Base-by-base conservation (phyloP, 306 rosid genomes). In the Malus domestica region DNA sequence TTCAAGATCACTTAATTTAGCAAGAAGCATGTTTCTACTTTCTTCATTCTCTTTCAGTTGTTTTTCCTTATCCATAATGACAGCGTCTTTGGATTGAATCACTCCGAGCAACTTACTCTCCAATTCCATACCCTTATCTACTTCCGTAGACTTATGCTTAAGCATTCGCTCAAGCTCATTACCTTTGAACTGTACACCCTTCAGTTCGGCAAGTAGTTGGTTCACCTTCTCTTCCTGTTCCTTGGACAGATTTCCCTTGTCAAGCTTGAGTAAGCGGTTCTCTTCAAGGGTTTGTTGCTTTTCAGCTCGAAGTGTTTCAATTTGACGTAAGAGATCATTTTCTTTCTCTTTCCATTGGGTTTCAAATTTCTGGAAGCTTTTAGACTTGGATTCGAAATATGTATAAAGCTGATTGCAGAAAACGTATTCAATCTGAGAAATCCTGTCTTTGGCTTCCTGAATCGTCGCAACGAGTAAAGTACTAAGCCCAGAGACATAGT, bases 391-490 rank as follows among this genome's bases (percentile, higher is more conserved):
- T 78, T 86, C 88, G 16, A 91, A 84, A 29, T 80, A 74, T 6
- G 97, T 96, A 67, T 80, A 92, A 27, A 95, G 81, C 78, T 89
- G 90, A 33, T 71, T 79, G 72, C 97, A 92, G 88, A 95, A 95
- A 38, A 95, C 82, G 76, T 89, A 79, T 77, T 95, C 98, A 38
- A 95, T 85, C 78, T 95, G 97, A 2, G 91, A 83, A 68, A 92
- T 87, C 52, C 89, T 81, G 74, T 95, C 93, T 59, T 83, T 95
- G 58, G 93, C 85, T 71, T 95, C 98, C 78, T 92, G 96, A 74
- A 95, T 88, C 2, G 97, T 88, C 0, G 97, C 98, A 55, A 95
- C 97, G 69, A 95, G 82, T 62, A 92, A 61, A 15, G 97, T 90
- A 82, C 97, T 89, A 58, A 92, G 92, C 71, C 87, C 82, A 15